phyloP scores from a whole-genome alignment of 257 asterid genomes.

The Capsicum pubescens region DNA sequence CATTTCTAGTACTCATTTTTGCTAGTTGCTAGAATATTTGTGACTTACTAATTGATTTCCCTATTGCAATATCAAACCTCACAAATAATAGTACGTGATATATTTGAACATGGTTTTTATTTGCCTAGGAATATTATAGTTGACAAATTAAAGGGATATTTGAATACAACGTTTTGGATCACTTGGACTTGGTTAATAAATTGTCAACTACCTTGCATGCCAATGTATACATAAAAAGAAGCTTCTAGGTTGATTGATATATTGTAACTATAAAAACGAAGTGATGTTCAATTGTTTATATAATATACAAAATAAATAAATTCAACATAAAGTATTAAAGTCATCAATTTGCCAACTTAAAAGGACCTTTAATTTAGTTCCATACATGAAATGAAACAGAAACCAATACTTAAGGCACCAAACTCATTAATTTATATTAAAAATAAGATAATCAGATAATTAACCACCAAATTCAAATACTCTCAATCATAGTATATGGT shows the following conservation, averaged over 20 bases:
- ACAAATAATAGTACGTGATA: too few relatives aligned
- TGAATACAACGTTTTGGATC: background rate
- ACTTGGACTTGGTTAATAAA: background rate
- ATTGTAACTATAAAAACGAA: background rate
- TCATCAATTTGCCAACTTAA: slow-evolving; percentile 6
- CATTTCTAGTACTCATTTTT: too few relatives aligned
- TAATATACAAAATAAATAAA: background rate
- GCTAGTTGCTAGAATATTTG: too few relatives aligned
- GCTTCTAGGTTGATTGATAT: background rate
- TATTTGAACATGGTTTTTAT: too few relatives aligned
- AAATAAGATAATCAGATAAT: background rate
- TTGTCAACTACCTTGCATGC: too few relatives aligned
- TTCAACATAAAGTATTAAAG: background rate
- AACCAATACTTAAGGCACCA: background rate
- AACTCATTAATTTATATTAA: background rate
- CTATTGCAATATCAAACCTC: too few relatives aligned
- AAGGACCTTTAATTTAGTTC: background rate
- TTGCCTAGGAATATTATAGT: too few relatives aligned
- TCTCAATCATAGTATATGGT: background rate
- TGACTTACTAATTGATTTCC: too few relatives aligned
- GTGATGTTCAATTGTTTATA: background rate
- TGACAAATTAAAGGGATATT: too few relatives aligned
- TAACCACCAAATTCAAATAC: background rate
- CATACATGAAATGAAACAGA: background rate
- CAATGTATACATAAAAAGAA: background rate